Evolutionary conservation across 768 basidiomycete genomes (phyloP), one percentile per base, ranked within the genome.

Genomic region (Suillus variegatus): DNA sequence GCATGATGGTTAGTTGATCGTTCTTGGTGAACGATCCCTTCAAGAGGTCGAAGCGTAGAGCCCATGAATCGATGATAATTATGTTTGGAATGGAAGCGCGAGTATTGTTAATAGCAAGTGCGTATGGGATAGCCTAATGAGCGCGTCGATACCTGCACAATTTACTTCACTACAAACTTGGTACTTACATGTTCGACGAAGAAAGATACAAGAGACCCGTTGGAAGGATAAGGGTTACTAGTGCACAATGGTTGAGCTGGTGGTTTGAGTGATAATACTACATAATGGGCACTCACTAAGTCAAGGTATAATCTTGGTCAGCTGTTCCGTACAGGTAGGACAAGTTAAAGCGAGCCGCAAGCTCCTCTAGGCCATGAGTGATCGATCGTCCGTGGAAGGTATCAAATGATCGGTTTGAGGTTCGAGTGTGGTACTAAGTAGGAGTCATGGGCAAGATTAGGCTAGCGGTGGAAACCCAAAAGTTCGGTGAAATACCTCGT

Each of bases 1-100:
- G 91, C 12, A 85, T 87, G 1, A 85, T 84, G 0, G 91, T 91
- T 54, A 94, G 82, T 69, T 93, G 88, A 74, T 95, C 92, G 74
- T 94, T 91, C 74, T 86, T 86, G 40, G 89, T 90, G 78, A 95
- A 94, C 3, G 86, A 70, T 3, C 93, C 93, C 2, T 81, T 70
- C 70, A 86, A 87, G 61, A 93, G 74, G 69, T 90, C 84, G 76
- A 87, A 92, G 56, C 91, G 86, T 70, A 87, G 79, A 13, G 81
- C 84, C 10, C 84, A 89, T 2, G 89, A 84, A 76, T 90, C 88
- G 63, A 80, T 76, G 64, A 93, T 85, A 72, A 91, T 85, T 68
- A 92, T 78, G 67, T 84, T 88, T 41, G 90, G 88, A 58, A 85
- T 83, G 4, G 73, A 74, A 6, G 83, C 82, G 28, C 90, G 85